These are phyloP conservation scores for Alternaria infectoria DNA, from an alignment of 2,329 filamentous ascomycete species.

Conservation along the genomic window DNA sequence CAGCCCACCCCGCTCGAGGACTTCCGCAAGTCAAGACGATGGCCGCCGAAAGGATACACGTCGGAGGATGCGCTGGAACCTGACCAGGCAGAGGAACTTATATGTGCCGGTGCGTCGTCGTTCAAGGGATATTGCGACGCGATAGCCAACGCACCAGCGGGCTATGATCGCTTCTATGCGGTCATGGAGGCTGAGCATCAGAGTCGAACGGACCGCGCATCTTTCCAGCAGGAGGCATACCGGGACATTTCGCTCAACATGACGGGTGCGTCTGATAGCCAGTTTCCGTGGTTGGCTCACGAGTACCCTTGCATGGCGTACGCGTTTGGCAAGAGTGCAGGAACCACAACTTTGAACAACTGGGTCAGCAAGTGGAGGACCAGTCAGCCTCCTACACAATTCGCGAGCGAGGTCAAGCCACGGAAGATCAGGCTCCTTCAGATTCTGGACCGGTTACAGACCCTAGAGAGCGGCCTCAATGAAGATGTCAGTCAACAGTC, in stretches of 20 bases:
- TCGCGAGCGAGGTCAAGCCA: constrained; percentile 66
- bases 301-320: constrained; percentile 77
- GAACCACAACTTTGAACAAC: constrained; percentile 74
- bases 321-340: constrained; percentile 68
- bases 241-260: constrained; percentile 48
- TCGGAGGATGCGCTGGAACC: constrained; percentile 39
- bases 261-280: constrained; percentile 41
- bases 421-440: constrained; percentile 64
- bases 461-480: constrained; percentile 51
- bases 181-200: constrained; percentile 49
- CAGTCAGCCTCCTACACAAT: constrained; percentile 61
- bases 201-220: constrained; percentile 47
- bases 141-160: constrained; percentile 44
- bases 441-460: constrained; percentile 52
- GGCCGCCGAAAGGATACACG: constrained; percentile 50
- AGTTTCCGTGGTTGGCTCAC: constrained; percentile 70
- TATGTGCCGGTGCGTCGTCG: constrained; percentile 47
- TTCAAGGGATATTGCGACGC: constrained; percentile 50
- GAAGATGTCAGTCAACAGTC: constrained; percentile 49
- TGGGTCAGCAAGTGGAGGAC: constrained; percentile 68
- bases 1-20: constrained; percentile 48
- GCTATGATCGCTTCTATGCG: constrained; percentile 49
- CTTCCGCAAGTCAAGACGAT: constrained; percentile 43
- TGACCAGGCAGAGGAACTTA: constrained; percentile 46
- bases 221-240: constrained; percentile 45